These are phyloP conservation scores for Toxoplasma gondii DNA, from an alignment of 169 alveolate genomes.

Conservation along the genomic window DNA sequence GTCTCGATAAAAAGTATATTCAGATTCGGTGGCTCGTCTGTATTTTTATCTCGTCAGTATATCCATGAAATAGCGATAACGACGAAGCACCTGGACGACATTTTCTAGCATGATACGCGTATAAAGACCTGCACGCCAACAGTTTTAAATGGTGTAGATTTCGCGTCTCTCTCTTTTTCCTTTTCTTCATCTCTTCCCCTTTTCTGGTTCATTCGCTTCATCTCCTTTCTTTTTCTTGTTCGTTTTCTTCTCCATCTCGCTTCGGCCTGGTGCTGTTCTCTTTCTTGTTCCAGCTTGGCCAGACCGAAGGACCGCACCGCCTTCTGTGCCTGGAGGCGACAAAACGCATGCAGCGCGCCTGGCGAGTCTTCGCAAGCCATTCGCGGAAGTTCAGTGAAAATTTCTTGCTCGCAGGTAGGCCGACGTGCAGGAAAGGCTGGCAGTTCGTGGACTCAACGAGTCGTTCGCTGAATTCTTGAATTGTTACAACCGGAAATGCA, in stretches of 20 bases:
- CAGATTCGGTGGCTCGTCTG: too few species aligned
- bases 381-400: not conserved
- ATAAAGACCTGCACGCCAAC: too few species aligned
- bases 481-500: not conserved
- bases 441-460: not conserved
- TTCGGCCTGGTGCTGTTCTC: too few species aligned
- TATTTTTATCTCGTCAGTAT: too few species aligned
- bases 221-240: too few species aligned
- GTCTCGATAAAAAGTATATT: too few species aligned
- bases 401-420: not conserved
- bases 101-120: too few species aligned
- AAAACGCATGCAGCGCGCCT: not conserved
- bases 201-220: too few species aligned
- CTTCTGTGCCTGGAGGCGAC: not conserved
- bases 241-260: too few species aligned
- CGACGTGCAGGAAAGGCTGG: not conserved
- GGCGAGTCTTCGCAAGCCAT: slow-evolving; percentile 4
- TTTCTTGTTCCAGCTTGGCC: not conserved
- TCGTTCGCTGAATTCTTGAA: not conserved
- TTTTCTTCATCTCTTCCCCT: not conserved
- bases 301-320: not conserved
- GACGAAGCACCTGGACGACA: too few species aligned
- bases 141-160: too few species aligned
- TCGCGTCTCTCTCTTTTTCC: not conserved
- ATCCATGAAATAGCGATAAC: too few species aligned